Evolutionary conservation across 176 grass and related monocot species (phyloP).

Genomic region (Musa troglodytarum): DNA sequence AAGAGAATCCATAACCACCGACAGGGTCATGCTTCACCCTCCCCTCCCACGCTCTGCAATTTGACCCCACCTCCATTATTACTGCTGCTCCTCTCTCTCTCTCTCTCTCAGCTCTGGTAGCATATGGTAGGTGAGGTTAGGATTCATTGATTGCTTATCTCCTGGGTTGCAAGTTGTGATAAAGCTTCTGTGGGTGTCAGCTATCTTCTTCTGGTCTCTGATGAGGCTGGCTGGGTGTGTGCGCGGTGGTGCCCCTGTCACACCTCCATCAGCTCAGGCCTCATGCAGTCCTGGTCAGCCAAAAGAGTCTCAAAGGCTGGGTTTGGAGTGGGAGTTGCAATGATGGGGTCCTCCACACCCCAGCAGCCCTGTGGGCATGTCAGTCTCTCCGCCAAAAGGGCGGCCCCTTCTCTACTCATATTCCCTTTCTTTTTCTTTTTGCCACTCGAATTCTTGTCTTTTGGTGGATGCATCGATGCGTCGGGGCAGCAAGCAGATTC

Average conservation of each 20-base stretch:
- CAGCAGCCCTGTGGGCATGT: slow-evolving; percentile 1
- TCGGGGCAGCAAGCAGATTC: too few species aligned
- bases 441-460: background rate
- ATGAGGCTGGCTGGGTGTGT: background rate
- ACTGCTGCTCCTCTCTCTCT: background rate
- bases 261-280: background rate
- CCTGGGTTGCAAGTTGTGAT: background rate
- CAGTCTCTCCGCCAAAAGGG: background rate
- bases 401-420: background rate
- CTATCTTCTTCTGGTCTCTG: background rate
- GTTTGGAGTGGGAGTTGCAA: slow-evolving; percentile 1
- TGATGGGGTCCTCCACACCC: slow-evolving; percentile 9
- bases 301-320: background rate
- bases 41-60: slow-evolving; percentile 10
- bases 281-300: background rate
- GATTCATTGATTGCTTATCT: slow-evolving; percentile 7
- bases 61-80: slow-evolving; percentile 6
- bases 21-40: slow-evolving; percentile 19
- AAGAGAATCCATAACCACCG: slow-evolving; percentile 12
- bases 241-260: background rate
- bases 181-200: background rate
- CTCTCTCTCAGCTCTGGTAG: background rate
- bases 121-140: slow-evolving; percentile 11
- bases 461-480: background rate
- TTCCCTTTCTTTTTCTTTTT: background rate